phyloP scores from a whole-genome alignment of 495 filamentous ascomycete species.

The Penicillium dipodomyicola region DNA sequence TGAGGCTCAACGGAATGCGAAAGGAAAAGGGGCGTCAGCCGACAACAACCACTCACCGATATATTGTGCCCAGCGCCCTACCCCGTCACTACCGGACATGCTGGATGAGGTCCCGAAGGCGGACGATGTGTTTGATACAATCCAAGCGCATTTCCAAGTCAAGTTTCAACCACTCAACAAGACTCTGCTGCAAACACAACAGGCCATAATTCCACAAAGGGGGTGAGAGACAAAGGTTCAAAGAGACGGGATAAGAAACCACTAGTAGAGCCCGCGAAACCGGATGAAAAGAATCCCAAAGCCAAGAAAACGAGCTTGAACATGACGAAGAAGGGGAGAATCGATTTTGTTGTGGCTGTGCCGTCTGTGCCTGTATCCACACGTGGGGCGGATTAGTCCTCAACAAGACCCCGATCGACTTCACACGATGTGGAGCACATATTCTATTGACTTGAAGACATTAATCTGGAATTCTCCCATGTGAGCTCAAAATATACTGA shows the following conservation, averaged over 20 bases:
- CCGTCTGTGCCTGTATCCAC: slow-evolving; percentile 5
- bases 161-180: slow-evolving; percentile 6
- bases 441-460: background rate
- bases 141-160: slow-evolving; percentile 23
- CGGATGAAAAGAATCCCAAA: background rate
- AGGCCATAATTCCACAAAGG: slow-evolving; percentile 1
- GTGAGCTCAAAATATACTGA: background rate
- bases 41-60: slow-evolving; percentile 1
- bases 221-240: too few species aligned
- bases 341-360: slow-evolving; percentile 11
- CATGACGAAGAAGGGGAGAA: slow-evolving; percentile 34
- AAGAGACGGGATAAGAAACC: background rate
- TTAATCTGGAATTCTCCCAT: background rate
- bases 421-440: too few species aligned
- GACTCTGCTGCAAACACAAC: background rate
- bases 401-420: background rate
- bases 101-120: slow-evolving; percentile 19
- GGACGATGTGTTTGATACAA: slow-evolving; percentile 3
- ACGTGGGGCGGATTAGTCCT: background rate
- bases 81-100: slow-evolving; percentile 22
- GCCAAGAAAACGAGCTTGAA: slow-evolving; percentile 51
- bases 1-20: background rate
- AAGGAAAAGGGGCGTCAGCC: background rate
- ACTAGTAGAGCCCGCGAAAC: background rate
- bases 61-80: slow-evolving; percentile 15